Conservation (phyloP, 371 early-diverging fungal genomes). For the Parasitella parasitica region DNA sequence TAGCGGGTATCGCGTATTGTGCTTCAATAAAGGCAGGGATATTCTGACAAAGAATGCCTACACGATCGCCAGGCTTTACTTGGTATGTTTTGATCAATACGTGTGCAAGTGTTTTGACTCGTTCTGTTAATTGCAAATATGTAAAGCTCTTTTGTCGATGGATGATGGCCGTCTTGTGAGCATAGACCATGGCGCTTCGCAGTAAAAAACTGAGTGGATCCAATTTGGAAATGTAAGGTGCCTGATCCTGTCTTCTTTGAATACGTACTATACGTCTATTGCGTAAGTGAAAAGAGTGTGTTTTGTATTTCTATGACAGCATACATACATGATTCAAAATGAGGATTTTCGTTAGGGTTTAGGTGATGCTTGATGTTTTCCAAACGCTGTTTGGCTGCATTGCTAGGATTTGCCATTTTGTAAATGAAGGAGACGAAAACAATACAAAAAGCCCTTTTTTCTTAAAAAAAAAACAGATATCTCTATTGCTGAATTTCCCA, state of each 20-base stretch:
- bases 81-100: constrained; percentile 28
- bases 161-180: constrained; percentile 50
- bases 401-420: neutral
- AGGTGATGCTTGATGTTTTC: constrained; percentile 11
- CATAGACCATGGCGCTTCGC: constrained; percentile 52
- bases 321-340: constrained; percentile 12
- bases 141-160: constrained; percentile 40
- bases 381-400: neutral
- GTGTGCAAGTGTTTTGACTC: constrained; percentile 46
- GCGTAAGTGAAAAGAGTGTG: neutral
- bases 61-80: constrained; percentile 40
- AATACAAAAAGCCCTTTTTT: neutral
- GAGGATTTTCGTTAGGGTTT: constrained; percentile 2
- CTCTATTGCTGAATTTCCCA: neutral
- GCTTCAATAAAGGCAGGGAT: constrained; percentile 63
- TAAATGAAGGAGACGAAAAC: neutral
- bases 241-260: constrained; percentile 21
- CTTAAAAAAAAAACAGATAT: no score
- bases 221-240: constrained; percentile 22
- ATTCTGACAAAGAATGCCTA: constrained; percentile 64
- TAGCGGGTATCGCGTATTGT: constrained; percentile 63
- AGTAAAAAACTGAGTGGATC: constrained; percentile 58
- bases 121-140: constrained; percentile 42
- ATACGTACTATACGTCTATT: constrained; percentile 23
- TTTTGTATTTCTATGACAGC: neutral